phyloP scores from a whole-genome alignment of 2,329 filamentous ascomycete genomes.

The Periglandula ipomoeae region DNA sequence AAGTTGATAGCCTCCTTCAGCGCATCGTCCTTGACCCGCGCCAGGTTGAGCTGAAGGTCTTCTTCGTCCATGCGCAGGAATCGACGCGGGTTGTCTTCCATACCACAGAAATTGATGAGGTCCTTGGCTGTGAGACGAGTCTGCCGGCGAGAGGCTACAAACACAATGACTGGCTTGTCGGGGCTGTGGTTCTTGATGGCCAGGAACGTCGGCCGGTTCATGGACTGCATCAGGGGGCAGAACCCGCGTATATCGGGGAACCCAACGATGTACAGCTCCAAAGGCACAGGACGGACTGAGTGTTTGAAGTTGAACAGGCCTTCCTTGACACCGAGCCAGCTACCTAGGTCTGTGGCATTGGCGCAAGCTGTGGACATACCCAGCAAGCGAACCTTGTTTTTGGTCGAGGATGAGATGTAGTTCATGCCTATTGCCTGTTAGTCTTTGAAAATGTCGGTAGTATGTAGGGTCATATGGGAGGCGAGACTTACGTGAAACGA shows the following conservation, averaged over 20 bases:
- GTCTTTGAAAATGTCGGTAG: not conserved
- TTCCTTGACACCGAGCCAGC: slow-evolving; percentile 95
- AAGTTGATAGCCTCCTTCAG: slow-evolving; percentile 92
- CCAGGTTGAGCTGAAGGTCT: slow-evolving; percentile 79
- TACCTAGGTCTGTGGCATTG: slow-evolving; percentile 86
- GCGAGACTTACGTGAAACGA: slow-evolving; percentile 53
- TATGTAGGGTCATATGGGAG: not conserved
- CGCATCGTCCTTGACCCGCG: slow-evolving; percentile 85
- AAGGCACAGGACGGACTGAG: slow-evolving; percentile 87
- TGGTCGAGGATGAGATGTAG: slow-evolving; percentile 91
- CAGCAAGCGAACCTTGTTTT: slow-evolving; percentile 77
- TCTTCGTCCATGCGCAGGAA: slow-evolving; percentile 95
- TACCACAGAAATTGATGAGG: slow-evolving; percentile 92
- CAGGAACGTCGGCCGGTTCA: slow-evolving; percentile 95
- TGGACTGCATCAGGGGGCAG: slow-evolving; percentile 96
- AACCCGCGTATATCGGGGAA: slow-evolving; percentile 94
- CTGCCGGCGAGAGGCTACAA: slow-evolving; percentile 90
- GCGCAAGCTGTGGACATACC: slow-evolving; percentile 99
- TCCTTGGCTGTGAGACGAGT: slow-evolving; percentile 93
- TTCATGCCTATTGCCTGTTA: slow-evolving; percentile 63
- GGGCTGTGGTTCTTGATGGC: slow-evolving; percentile 96
- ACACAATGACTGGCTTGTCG: slow-evolving; percentile 95
- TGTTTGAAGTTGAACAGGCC: slow-evolving; percentile 96
- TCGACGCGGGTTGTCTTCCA: slow-evolving; percentile 93
- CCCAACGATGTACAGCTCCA: slow-evolving; percentile 95